A percentile compares a stretch with the other conserved stretches of the same genome.
These are phyloP conservation scores for Astrocystis sublimbata DNA, from an alignment of 495 filamentous ascomycete species.

Conservation along the genomic window DNA sequence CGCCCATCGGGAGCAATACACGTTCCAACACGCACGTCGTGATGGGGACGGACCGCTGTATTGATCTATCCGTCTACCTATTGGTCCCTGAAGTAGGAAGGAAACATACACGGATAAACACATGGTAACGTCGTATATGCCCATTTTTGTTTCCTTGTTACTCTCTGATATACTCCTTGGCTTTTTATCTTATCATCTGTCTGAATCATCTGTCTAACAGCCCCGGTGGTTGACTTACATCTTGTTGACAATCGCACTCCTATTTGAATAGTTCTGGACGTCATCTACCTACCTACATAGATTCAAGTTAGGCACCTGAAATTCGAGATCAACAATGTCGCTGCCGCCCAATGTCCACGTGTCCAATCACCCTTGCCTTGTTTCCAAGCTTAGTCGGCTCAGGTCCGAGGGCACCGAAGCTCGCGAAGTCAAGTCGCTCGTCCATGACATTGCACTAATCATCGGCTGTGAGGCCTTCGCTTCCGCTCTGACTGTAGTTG, in stretches of 20 bases:
- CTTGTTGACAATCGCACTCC: background rate
- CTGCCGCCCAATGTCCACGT: constrained; percentile 75
- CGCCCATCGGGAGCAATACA: too few relatives aligned
- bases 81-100: too few relatives aligned
- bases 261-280: background rate
- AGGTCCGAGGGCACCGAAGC: constrained; percentile 69
- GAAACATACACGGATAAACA: too few relatives aligned
- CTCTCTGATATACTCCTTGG: background rate
- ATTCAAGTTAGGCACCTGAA: too few relatives aligned
- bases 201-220: background rate
- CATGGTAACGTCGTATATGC: background rate
- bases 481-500: constrained; percentile 53
- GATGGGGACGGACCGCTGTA: background rate
- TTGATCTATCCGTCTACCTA: background rate
- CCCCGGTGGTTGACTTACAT: background rate
- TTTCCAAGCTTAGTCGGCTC: constrained; percentile 86
- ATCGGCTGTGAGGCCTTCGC: constrained; percentile 80
- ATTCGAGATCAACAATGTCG: constrained; percentile 27
- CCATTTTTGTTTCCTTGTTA: background rate
- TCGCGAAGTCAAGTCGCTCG: constrained; percentile 73
- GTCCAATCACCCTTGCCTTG: constrained; percentile 81
- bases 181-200: background rate
- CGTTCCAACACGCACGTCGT: background rate
- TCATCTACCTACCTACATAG: background rate
- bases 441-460: constrained; percentile 84